phyloP scores from a whole-genome alignment of 495 filamentous ascomycete genomes.

The Margaritispora aquatica region DNA sequence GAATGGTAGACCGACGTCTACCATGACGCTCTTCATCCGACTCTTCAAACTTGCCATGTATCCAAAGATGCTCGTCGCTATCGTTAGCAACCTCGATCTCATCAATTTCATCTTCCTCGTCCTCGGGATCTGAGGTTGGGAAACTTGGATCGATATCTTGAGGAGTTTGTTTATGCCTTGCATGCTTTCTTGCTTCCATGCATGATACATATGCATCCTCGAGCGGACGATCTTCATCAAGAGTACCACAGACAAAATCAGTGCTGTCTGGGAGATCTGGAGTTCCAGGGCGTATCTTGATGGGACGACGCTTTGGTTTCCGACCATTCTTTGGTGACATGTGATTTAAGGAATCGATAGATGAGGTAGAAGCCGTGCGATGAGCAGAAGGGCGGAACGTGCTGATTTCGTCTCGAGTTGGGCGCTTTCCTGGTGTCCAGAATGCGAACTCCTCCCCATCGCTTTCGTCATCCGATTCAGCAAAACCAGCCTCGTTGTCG shows the following conservation, averaged over 20 bases:
- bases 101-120: constrained; percentile 61
- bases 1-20: constrained; percentile 31
- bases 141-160: constrained; percentile 98
- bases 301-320: constrained; percentile 31
- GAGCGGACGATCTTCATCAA: constrained; percentile 91
- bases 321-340: constrained; percentile 26
- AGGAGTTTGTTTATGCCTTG: constrained; percentile 71
- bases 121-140: constrained; percentile 85
- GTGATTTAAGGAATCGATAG: constrained; percentile 53
- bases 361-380: constrained; percentile 54
- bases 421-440: constrained; percentile 48
- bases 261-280: constrained; percentile 92
- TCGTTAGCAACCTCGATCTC: constrained; percentile 46
- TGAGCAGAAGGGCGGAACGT: constrained; percentile 36
- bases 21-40: constrained; percentile 30
- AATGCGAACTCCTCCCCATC: constrained; percentile 68
- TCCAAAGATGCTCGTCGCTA: constrained; percentile 51
- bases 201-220: constrained; percentile 88
- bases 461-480: constrained; percentile 78
- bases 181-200: constrained; percentile 70
- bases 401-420: constrained; percentile 11
- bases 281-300: constrained; percentile 63
- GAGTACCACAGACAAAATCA: constrained; percentile 94
- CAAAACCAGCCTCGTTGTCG: constrained; percentile 94
- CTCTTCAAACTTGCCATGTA: constrained; percentile 53